phyloP scores from a whole-genome alignment of 2,329 filamentous ascomycete species.

The Verticillium isaacii region DNA sequence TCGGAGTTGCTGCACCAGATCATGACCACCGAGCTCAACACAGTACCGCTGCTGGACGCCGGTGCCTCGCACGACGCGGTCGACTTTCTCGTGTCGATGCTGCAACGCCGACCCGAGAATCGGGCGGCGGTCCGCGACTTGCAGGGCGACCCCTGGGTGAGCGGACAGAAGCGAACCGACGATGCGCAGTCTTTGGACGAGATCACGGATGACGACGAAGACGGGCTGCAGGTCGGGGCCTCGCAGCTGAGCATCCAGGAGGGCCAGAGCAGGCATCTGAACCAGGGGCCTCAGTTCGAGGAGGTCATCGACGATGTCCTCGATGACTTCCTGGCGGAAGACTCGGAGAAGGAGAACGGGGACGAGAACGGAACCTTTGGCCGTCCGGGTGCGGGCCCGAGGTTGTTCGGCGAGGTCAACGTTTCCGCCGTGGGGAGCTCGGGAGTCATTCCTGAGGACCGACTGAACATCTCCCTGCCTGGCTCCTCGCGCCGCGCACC shows the following conservation, averaged over 20 bases:
- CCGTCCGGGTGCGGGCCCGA: conserved; percentile 32
- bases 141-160: conserved; percentile 71
- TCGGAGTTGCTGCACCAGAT: conserved; percentile 79
- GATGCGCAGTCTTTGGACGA: conserved; percentile 54
- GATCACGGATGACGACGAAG: conserved; percentile 54
- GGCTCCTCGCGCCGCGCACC: conserved; percentile 19
- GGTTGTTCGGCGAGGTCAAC: conserved; percentile 52
- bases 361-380: conserved; percentile 73
- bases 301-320: conserved; percentile 28
- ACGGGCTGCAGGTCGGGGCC: conserved; percentile 49
- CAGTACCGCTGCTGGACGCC: conserved; percentile 52
- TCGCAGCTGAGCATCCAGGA: conserved; percentile 62
- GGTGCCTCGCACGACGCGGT: conserved; percentile 63
- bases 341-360: conserved; percentile 76
- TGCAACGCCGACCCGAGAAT: conserved; percentile 73
- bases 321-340: conserved; percentile 48
- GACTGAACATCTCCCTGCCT: conserved; percentile 42
- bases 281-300: conserved; percentile 17
- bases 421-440: conserved; percentile 49
- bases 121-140: conserved; percentile 71
- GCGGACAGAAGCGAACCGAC: conserved; percentile 21
- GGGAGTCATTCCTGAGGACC: conserved; percentile 42
- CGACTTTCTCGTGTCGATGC: conserved; percentile 72
- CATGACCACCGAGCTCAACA: conserved; percentile 72
- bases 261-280: conserved; percentile 20